Percentiles rank a stretch among this genome's conserved stretches.
These are phyloP conservation scores for Phialemoniopsis sp. DNA, from an alignment of 2,329 filamentous ascomycete species.

Conservation along the genomic window DNA sequence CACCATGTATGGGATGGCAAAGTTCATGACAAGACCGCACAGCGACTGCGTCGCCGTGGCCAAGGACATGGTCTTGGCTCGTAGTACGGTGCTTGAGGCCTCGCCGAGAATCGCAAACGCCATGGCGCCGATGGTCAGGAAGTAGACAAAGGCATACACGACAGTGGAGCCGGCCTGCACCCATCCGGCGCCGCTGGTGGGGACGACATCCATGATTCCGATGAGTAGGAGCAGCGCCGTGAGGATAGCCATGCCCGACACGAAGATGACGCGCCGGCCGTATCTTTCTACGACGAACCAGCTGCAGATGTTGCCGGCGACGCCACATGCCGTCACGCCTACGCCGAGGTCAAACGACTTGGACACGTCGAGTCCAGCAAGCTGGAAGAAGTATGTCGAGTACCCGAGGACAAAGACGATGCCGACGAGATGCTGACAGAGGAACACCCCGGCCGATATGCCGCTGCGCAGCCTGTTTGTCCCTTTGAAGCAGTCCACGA, in stretches of 20 bases:
- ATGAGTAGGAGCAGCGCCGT: constrained; percentile 27
- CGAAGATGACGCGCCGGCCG: constrained; percentile 24
- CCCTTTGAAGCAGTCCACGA: constrained; percentile 58
- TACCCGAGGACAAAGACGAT: constrained; percentile 32
- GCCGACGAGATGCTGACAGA: constrained; percentile 35
- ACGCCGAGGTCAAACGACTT: constrained; percentile 31
- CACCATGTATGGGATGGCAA: constrained; percentile 33
- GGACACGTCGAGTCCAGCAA: constrained; percentile 27
- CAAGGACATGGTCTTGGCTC: constrained; percentile 31
- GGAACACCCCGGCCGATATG: constrained; percentile 40
- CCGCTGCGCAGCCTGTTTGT: constrained; percentile 56
- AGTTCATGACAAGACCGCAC: constrained; percentile 31
- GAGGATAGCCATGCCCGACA: constrained; percentile 22
- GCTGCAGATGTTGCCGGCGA: constrained; percentile 28
- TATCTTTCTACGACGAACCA: constrained; percentile 25
- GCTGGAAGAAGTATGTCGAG: constrained; percentile 42
- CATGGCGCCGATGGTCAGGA: constrained; percentile 31
- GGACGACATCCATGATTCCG: constrained; percentile 31
- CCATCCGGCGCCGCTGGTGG: constrained; percentile 25
- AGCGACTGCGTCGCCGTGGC: constrained; percentile 31
- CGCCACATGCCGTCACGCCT: constrained; percentile 27
- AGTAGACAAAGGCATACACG: constrained; percentile 32
- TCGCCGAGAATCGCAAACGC: constrained; percentile 35
- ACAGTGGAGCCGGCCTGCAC: constrained; percentile 27
- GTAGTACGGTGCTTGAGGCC: constrained; percentile 25